These are phyloP conservation scores for Epithemia pelagica DNA, from an alignment of 108 stramenopile species.

Conservation along the genomic window DNA sequence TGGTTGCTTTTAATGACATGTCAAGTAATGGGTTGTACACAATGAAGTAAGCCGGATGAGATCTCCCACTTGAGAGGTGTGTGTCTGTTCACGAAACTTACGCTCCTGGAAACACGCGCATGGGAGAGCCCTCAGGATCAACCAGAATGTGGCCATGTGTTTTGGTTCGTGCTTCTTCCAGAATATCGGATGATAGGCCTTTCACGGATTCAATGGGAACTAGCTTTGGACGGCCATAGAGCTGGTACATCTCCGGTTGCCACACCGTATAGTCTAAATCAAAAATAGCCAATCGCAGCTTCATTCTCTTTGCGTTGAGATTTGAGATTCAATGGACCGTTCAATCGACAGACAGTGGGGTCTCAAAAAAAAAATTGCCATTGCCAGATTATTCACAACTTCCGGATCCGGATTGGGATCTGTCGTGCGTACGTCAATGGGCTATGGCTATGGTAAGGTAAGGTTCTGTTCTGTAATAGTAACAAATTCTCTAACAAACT, in stretches of 20 bases:
- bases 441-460: too few species aligned
- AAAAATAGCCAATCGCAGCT: constrained; percentile 30
- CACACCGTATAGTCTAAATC: constrained; percentile 46
- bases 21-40: too few species aligned
- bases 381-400: too few species aligned
- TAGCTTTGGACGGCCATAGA: constrained; percentile 26
- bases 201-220: constrained; percentile 6
- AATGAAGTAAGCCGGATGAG: too few species aligned
- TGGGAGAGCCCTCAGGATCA: constrained; percentile 17
- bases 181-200: constrained; percentile 7
- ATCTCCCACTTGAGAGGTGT: too few species aligned
- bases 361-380: too few species aligned
- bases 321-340: too few species aligned
- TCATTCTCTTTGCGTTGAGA: not conserved
- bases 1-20: constrained; percentile 13
- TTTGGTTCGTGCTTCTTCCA: constrained; percentile 14
- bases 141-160: constrained; percentile 20
- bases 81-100: constrained; percentile 18
- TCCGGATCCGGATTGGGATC: too few species aligned
- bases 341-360: too few species aligned
- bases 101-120: constrained; percentile 43
- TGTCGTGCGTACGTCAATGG: too few species aligned
- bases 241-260: constrained; percentile 39
- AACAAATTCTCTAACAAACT: too few species aligned
- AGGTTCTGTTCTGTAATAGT: too few species aligned